These are phyloP conservation scores for Cladosporium austrohemisphaericum DNA, from an alignment of 2,329 filamentous ascomycete species.

Conservation along the genomic window DNA sequence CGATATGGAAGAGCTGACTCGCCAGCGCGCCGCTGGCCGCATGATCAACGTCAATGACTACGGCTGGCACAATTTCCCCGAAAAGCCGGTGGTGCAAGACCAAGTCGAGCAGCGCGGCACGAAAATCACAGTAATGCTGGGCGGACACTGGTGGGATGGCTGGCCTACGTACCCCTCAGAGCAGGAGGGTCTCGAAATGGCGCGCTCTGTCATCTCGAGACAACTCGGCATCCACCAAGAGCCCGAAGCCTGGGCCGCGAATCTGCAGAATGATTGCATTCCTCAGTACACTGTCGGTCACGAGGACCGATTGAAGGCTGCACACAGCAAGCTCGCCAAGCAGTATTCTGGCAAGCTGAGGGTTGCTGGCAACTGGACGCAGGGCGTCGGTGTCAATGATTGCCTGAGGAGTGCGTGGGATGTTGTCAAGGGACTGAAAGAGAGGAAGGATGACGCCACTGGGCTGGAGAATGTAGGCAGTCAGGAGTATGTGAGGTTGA, in stretches of 20 bases:
- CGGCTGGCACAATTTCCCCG: slow-evolving; percentile 33
- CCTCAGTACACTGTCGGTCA: slow-evolving; percentile 88
- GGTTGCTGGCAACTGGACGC: slow-evolving; percentile 52
- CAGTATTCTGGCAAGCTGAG: slow-evolving; percentile 62
- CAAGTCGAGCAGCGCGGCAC: slow-evolving; percentile 55
- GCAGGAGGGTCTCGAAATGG: slow-evolving; percentile 65
- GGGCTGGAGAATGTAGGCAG: slow-evolving; percentile 32
- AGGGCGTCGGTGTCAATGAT: slow-evolving; percentile 49
- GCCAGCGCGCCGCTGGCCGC: slow-evolving; percentile 23
- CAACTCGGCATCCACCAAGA: slow-evolving; percentile 69
- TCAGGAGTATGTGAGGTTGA: slow-evolving; percentile 11
- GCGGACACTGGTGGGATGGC: slow-evolving; percentile 84
- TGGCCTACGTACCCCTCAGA: slow-evolving; percentile 60
- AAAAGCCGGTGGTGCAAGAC: slow-evolving; percentile 31
- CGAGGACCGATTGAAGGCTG: slow-evolving; percentile 54
- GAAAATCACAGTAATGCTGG: slow-evolving; percentile 90
- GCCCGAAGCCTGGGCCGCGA: slow-evolving; percentile 59
- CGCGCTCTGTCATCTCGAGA: slow-evolving; percentile 63
- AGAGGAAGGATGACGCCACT: slow-evolving; percentile 28
- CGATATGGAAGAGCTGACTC: slow-evolving; percentile 23
- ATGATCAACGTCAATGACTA: slow-evolving; percentile 34
- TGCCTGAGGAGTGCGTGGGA: slow-evolving; percentile 55
- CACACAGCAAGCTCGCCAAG: slow-evolving; percentile 52
- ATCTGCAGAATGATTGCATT: slow-evolving; percentile 68
- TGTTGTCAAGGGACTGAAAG: slow-evolving; percentile 44